Evolutionary conservation across 208 protist species (phyloP).

Genomic region (Trypanosomatidae sp.): DNA sequence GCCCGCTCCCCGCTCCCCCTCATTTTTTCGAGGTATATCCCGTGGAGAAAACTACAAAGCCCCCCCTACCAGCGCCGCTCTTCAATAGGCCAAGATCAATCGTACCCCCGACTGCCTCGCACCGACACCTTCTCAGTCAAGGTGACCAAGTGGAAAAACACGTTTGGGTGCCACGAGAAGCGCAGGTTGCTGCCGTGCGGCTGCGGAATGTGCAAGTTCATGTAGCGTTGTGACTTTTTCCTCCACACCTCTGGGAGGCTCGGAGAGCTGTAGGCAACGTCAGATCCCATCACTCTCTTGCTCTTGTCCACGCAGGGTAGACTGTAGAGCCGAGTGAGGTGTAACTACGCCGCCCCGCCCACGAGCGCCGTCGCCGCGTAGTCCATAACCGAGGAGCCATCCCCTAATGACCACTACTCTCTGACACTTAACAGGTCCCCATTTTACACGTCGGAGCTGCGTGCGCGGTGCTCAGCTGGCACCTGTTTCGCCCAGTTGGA

Average conservation of each 20-base stretch:
- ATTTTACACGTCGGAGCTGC: conserved; percentile 12
- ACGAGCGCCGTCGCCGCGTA: conserved; percentile 10
- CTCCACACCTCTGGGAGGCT: conserved; percentile 16
- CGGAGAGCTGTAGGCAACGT: conserved; percentile 11
- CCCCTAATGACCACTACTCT: conserved; percentile 18
- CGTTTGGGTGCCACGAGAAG: conserved; percentile 11
- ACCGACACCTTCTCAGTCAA: conserved; percentile 3
- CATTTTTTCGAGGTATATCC: conserved; percentile 14
- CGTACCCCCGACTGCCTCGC: neutral
- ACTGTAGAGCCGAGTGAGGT: conserved; percentile 12
- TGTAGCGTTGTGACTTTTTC: conserved; percentile 9
- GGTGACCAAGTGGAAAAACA: conserved; percentile 14
- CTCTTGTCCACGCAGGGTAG: conserved; percentile 18
- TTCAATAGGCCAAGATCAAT: no score
- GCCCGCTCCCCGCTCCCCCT: neutral
- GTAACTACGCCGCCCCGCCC: conserved; percentile 12
- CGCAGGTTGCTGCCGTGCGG: conserved; percentile 21
- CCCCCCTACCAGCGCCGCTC: neutral
- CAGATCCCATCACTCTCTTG: conserved; percentile 4
- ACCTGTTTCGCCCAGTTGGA: conserved; percentile 7
- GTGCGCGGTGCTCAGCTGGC: conserved; percentile 8
- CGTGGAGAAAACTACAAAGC: conserved; percentile 10
- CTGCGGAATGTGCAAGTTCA: conserved; percentile 10
- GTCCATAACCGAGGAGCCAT: conserved; percentile 15
- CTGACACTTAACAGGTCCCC: neutral